phyloP scores from a whole-genome alignment of 768 basidiomycete genomes.

The Lactifluus hygrophoroides region DNA sequence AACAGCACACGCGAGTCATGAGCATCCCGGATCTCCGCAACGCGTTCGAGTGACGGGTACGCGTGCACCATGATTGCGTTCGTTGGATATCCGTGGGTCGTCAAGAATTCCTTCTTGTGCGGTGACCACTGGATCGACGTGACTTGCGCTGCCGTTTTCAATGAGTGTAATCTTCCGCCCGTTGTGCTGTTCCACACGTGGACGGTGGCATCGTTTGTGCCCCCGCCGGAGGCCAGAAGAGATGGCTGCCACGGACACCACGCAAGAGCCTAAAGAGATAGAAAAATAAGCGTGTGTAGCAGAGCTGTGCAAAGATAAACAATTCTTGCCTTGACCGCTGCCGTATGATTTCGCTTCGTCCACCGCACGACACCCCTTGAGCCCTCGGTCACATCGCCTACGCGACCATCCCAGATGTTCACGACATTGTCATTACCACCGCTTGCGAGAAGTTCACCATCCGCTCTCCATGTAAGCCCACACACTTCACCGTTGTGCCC shows the following conservation, averaged over 20 bases:
- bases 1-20: slow-evolving; percentile 89
- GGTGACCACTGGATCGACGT: slow-evolving; percentile 85
- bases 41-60: slow-evolving; percentile 77
- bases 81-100: slow-evolving; percentile 92
- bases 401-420: slow-evolving; percentile 92
- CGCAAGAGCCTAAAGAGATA: slow-evolving; percentile 69
- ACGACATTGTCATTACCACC: slow-evolving; percentile 99
- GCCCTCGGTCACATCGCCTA: slow-evolving; percentile 30
- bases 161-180: slow-evolving; percentile 81
- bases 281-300: not conserved
- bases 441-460: slow-evolving; percentile 89
- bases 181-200: slow-evolving; percentile 91
- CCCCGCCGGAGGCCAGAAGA: slow-evolving; percentile 28
- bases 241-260: slow-evolving; percentile 90
- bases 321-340: slow-evolving; percentile 59
- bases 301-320: not conserved
- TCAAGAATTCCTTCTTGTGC: slow-evolving; percentile 81
- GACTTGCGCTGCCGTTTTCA: slow-evolving; percentile 84
- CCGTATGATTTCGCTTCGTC: slow-evolving; percentile 87
- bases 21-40: slow-evolving; percentile 83
- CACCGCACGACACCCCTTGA: slow-evolving; percentile 65
- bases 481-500: slow-evolving; percentile 94
- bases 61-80: slow-evolving; percentile 74
- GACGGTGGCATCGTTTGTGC: slow-evolving; percentile 86
- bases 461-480: slow-evolving; percentile 62